Evolutionary conservation across 768 basidiomycete genomes (phyloP), one percentile per base, ranked within the genome.

Genomic region (Roridomyces roridus): DNA sequence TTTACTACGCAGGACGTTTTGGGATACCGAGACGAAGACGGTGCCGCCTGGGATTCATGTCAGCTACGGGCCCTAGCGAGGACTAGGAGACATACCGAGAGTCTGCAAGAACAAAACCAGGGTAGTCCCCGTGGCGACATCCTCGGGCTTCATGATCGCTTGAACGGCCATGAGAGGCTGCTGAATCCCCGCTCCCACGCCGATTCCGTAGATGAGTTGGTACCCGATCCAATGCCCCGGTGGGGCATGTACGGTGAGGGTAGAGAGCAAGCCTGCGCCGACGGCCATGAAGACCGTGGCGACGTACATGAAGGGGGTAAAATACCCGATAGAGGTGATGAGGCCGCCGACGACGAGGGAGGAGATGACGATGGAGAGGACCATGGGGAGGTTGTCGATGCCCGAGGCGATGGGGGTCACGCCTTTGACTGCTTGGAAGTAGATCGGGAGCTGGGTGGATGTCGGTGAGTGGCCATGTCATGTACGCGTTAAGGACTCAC

Each of bases 341-440:
- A 67, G 65, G 18, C 71, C 41, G 76, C 81, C 6, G 2, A 64
- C 59, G 15, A 79, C 20, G 25, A 83, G 68, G 3, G 77, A 71
- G 17, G 69, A 41, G 1, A 77, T 72, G 0, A 79, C 77, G 23
- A 77, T 64, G 11, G 73, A 55, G 50, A 77, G 66, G 5, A 74
- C 66, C 45, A 76, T 46, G 2, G 73, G 60, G 37, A 83, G 70
- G 9, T 70, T 52, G 35, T 74, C 51, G 52, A 62, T 48, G 21
- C 59, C 76, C 1, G 78, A 74, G 12, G 26, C 12, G 9, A 77
- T 59, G 0, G 82, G 71, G 5, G 70, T 67, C 9, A 60, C 66
- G 11, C 69, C 74, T 39, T 74, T 75, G 64, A 72, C 71, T 0
- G 74, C 77, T 60, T 79, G 78, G 55, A 64, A 67, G 29, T 57